Conservation (phyloP, 257 asterid genomes). For the Buddleja alternifolia region DNA sequence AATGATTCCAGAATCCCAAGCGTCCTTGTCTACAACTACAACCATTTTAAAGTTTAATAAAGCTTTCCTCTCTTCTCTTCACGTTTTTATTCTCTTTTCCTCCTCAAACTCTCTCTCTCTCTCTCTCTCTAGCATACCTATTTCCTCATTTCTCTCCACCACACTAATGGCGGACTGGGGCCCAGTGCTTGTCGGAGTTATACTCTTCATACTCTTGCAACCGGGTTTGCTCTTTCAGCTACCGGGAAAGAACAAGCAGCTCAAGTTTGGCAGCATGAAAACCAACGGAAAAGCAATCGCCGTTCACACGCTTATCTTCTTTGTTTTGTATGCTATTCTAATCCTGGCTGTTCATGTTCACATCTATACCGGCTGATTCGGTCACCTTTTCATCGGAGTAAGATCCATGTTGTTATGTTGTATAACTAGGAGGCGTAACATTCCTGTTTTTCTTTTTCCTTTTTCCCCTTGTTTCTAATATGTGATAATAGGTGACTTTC, state of each 20-base stretch:
- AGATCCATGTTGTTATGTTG: conserved; percentile 16
- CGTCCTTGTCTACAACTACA: conserved; percentile 14
- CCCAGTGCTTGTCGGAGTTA: conserved; percentile 80
- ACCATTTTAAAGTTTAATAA: no score
- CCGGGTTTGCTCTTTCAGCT: conserved; percentile 82
- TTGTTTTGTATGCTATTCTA: conserved; percentile 69
- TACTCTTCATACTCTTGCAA: conserved; percentile 72
- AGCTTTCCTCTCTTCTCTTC: neutral
- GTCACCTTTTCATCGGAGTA: neutral
- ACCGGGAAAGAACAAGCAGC: conserved; percentile 62
- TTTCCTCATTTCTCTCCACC: neutral
- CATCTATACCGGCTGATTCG: conserved; percentile 71
- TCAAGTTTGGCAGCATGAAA: conserved; percentile 83
- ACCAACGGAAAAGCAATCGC: conserved; percentile 86
- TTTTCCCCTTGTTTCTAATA: no score
- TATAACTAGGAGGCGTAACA: no score
- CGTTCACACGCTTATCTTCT: conserved; percentile 82
- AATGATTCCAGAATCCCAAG: conserved; percentile 35
- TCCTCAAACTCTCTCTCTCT: neutral
- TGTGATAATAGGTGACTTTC: no score
- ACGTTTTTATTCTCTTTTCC: neutral
- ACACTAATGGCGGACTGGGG: conserved; percentile 85
- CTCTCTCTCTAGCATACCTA: neutral
- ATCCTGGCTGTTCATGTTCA: conserved; percentile 77
- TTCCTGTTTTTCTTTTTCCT: no score